Percentiles rank a stretch among this genome's conserved stretches.
These are phyloP conservation scores for Cryphonectria nitschkei DNA, from an alignment of 2,329 filamentous ascomycete species.

Conservation along the genomic window DNA sequence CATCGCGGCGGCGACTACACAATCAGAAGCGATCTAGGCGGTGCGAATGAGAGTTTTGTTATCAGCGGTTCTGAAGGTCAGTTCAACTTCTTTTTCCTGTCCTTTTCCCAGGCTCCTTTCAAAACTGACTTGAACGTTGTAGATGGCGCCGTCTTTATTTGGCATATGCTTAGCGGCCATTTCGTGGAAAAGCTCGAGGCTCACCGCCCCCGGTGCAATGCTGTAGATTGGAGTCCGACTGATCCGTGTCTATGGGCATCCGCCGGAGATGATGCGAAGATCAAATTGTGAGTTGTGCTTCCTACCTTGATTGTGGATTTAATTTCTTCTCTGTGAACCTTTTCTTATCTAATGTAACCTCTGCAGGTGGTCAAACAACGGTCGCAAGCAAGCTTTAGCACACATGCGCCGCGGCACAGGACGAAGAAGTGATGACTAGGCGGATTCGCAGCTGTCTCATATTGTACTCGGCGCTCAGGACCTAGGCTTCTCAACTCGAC, in stretches of 20 bases:
- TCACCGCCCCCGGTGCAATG: conserved; percentile 79
- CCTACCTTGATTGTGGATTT: not conserved
- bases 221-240: conserved; percentile 84
- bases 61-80: conserved; percentile 88
- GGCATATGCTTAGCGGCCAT: conserved; percentile 82
- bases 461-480: not conserved
- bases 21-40: conserved; percentile 83
- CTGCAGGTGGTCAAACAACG: conserved; percentile 44
- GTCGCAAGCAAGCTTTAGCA: conserved; percentile 32
- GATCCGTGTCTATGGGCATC: conserved; percentile 87
- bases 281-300: conserved; percentile 73
- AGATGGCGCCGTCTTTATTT: conserved; percentile 78
- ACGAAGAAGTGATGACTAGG: conserved; percentile 7
- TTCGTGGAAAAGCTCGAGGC: conserved; percentile 77
- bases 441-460: not conserved
- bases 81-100: conserved; percentile 29
- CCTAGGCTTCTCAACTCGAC: not conserved
- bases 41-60: conserved; percentile 89
- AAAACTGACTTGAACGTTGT: conserved; percentile 1
- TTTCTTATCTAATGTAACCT: conserved; percentile 13
- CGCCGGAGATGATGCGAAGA: conserved; percentile 82
- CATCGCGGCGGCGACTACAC: conserved; percentile 76
- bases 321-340: not conserved
- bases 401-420: not conserved
- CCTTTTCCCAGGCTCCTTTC: not conserved